Evolutionary conservation across 2,329 filamentous ascomycete species (phyloP), one percentile per base, ranked within the genome.

Genomic region (Ophiocordyceps robertsii): DNA sequence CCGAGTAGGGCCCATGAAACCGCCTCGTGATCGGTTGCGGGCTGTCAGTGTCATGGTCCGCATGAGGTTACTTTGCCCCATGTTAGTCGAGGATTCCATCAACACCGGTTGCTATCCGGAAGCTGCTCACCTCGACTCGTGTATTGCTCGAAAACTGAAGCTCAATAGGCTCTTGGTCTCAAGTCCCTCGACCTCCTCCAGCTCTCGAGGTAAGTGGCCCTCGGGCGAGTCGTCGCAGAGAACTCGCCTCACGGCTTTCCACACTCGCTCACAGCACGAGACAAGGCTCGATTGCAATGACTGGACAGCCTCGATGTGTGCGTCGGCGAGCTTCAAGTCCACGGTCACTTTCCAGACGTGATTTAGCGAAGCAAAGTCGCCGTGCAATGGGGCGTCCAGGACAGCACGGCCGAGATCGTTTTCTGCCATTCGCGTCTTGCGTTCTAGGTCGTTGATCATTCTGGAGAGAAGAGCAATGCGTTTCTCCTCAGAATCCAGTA

Each of bases 211-310:
- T 4, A 86, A 67, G 58, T 92, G 81, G 0, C 90, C 90, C 62
- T 98, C 92, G 0, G 93, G 92, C 1, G 92, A 94, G 61, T 95
- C 92, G 48, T 94, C 82, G 54, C 92, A 98, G 1, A 98, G 72
- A 4, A 93, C 77, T 41, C 80, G 73, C 51, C 75, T 76, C 6
- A 95, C 86, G 24, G 77, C 72, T 1, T 64, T 54, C 92, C 92
- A 98, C 7, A 94, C 75, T n/a, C 72, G 69, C 39, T 70, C 63
- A 44, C 87, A 83, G 46, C 73, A 69, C 2, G 55, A 53, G 12
- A 85, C 63, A 2, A 88, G 70, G 4, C 75, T 72, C 2, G 58
- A 47, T 47, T 82, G 77, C 2, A 78, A 45, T 1, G 49, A 43
- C 27, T 54, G 52, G 6, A 73, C 56, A 4, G 50, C 47, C 1